Base-by-base conservation (phyloP, 192 early-diverging fungal species). In the Phlyctochytrium arcticum region DNA sequence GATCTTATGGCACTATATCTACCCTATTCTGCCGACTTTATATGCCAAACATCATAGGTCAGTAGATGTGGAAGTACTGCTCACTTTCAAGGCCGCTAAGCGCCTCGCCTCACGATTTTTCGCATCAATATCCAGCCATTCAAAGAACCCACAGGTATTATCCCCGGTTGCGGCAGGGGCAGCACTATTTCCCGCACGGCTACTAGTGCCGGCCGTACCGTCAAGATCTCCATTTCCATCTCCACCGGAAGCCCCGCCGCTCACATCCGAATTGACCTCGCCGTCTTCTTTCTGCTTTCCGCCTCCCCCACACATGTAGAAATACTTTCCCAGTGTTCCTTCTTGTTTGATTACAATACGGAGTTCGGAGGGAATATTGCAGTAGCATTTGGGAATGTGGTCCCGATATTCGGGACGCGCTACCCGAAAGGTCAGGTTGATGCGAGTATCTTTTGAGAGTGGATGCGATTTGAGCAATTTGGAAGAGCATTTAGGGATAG, bases 391-490 rank as follows among this genome's bases (percentile, higher is more conserved):
- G 37, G 80, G 80, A 3, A 75, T 54, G 21, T 29, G 46, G 10
- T 56, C 54, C 29, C 47, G 31, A 44, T 72, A 75, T 33, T 77
- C 75, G 6, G 26, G 33, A 1, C 73, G 67, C 6, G 60, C 54
- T 48, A 77, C 75, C 29, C 80, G 67, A 49, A 73, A 82, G 6
- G 80, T 82, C 5, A 82, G 56, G 64, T 79, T 80, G 64, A 81
- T 76, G 24, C 80, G 49, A 3, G 68, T 69, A 2, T 55, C 53
- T 31, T 69, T 53, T 42, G 62, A 67, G 12, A 77, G 54, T 8
- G 74, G 70, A 51, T 82, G 77, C 9, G 63, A 57, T 1, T 32
- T 59, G 15, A 64, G 53, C 24, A 19, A 31, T 10, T 12, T 39
- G 5, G 56, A 12, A 10, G 57, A 57, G 26, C 46, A 34, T 68